Evolutionary conservation across 2,329 filamentous ascomycete species (phyloP).

Genomic region (Penicillium sp.): DNA sequence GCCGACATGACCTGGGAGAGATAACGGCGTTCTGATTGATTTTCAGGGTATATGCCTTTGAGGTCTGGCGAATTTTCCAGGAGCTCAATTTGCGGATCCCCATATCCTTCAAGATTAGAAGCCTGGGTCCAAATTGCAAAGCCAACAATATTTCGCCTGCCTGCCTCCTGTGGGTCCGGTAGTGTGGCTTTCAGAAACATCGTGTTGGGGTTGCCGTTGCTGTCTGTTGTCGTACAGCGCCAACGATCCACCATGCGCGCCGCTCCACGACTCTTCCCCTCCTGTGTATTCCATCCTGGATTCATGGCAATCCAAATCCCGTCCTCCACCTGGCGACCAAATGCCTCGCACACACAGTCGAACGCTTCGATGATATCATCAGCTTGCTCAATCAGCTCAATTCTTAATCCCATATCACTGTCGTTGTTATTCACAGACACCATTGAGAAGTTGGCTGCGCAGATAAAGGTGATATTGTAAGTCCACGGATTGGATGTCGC

Average conservation of each 20-base stretch:
- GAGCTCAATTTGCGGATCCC: constrained; percentile 37
- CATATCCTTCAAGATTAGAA: constrained; percentile 52
- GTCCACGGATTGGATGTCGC: neutral
- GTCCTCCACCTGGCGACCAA: constrained; percentile 55
- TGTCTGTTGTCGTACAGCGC: constrained; percentile 41
- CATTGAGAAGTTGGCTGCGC: neutral
- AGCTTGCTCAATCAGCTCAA: constrained; percentile 7
- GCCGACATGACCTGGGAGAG: constrained; percentile 47
- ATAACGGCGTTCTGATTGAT: constrained; percentile 51
- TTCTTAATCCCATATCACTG: neutral
- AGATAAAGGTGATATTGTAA: neutral
- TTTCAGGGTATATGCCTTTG: constrained; percentile 43
- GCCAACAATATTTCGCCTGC: constrained; percentile 45
- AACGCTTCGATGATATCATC: constrained; percentile 10
- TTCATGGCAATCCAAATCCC: constrained; percentile 55
- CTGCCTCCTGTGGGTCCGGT: constrained; percentile 13
- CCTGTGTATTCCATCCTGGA: constrained; percentile 56
- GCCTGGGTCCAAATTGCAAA: constrained; percentile 58
- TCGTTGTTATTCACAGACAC: neutral
- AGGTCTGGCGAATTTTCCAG: constrained; percentile 28
- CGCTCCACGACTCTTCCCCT: constrained; percentile 43
- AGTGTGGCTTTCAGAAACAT: constrained; percentile 58
- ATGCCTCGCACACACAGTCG: constrained; percentile 29
- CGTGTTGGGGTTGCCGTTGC: constrained; percentile 44
- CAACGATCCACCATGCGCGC: constrained; percentile 47